Evolutionary conservation across 2,329 filamentous ascomycete species (phyloP).

Genomic region (Fusarium graminum): DNA sequence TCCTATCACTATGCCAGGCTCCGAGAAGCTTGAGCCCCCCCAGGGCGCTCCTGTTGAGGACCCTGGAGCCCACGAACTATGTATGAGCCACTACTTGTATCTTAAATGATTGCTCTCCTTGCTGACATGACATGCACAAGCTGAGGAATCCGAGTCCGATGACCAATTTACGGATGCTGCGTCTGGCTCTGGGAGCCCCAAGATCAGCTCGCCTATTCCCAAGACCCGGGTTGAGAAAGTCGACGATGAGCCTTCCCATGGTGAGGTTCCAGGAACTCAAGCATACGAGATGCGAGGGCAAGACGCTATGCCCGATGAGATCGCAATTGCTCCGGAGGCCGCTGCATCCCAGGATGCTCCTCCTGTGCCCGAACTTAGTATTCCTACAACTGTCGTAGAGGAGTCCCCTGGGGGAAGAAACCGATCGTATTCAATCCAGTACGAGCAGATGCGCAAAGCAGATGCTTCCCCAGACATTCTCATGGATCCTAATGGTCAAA

Average conservation of each 20-base stretch:
- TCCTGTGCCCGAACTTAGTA: slow-evolving; percentile 41
- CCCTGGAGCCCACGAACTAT: slow-evolving; percentile 71
- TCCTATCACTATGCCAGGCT: slow-evolving; percentile 48
- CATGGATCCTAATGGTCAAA: slow-evolving; percentile 60
- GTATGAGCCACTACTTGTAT: slow-evolving; percentile 53
- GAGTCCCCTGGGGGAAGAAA: slow-evolving; percentile 61
- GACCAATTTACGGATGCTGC: slow-evolving; percentile 78
- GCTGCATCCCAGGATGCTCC: slow-evolving; percentile 43
- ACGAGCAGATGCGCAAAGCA: slow-evolving; percentile 61
- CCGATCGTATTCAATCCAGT: slow-evolving; percentile 59
- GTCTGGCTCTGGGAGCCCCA: slow-evolving; percentile 62
- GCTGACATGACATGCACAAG: slow-evolving; percentile 52
- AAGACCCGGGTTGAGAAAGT: slow-evolving; percentile 70
- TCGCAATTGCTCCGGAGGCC: slow-evolving; percentile 60
- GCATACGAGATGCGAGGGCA: slow-evolving; percentile 67
- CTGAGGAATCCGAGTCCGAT: slow-evolving; percentile 72
- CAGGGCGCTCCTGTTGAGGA: slow-evolving; percentile 58
- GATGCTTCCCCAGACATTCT: slow-evolving; percentile 68
- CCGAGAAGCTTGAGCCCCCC: slow-evolving; percentile 52
- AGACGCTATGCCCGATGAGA: slow-evolving; percentile 72
- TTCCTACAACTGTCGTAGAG: slow-evolving; percentile 67
- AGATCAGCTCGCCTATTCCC: slow-evolving; percentile 66
- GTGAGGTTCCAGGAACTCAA: slow-evolving; percentile 72
- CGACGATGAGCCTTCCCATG: slow-evolving; percentile 65
- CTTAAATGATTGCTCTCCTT: slow-evolving; percentile 6